Base-by-base conservation (phyloP, 768 basidiomycete genomes). In the Amyloporia xantha region DNA sequence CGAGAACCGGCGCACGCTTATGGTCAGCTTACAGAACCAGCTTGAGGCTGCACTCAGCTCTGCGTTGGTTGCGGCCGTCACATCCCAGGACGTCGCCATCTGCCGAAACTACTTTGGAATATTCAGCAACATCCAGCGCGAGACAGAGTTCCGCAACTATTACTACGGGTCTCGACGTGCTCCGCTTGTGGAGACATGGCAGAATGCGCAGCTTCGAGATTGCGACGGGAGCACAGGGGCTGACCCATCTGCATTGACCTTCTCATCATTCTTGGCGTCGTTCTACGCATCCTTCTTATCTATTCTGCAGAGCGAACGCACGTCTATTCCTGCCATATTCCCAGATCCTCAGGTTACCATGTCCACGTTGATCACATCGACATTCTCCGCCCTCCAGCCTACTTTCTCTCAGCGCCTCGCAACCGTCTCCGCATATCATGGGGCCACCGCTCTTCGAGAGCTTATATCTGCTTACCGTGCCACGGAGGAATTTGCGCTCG, bases 21-120 rank as follows among this genome's bases (percentile, higher is more conserved):
- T 98, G 81, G 82, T 93, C 51, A 91, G 84, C 50, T 76, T 99
- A 24, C 92, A 96, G 63, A 98, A 99, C 62, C 89, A 96, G 65
- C 81, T 98, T 41, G 96, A 99, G 68, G 89, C 91, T 1, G 82
- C 87, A 1, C 76, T 95, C 49, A 91, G 89, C 61, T 85, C 90
- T n/a, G 88, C 90, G 1, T 73, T 99, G 42, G 86, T 93, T 23
- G 82, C 86, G 23, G 89, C 91, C 4, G 87, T 97, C 64, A 86
- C 82, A 51, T 73, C 81, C 2, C 79, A 82, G 54, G 91, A 97
- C 62, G 73, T 84, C 30, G 70, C 76, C 11, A 74, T 77, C 4
- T 93, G 90, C 68, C 80, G 81, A 52, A 74, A 75, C 44, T 92
- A 91, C 66, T 92, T 86, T 58, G 70, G 77, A 20, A 92, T 98